Evolutionary conservation across 768 basidiomycete genomes (phyloP).

Genomic region (Rhodotorula kratochvilovae): DNA sequence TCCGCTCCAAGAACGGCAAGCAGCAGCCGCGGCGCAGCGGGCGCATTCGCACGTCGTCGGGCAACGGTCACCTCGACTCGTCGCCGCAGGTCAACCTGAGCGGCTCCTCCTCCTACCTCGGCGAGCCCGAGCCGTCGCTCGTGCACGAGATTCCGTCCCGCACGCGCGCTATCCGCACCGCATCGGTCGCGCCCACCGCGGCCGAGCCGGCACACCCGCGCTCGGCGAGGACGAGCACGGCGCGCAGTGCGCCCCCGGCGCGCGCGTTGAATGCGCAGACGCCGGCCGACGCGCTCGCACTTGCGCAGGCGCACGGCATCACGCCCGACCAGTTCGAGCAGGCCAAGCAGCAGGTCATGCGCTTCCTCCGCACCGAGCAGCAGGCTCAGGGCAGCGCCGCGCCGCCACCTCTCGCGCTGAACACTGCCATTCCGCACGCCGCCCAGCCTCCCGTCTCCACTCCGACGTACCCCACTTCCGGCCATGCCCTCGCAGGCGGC

Average conservation of each 20-base stretch:
- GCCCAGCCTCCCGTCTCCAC: background rate
- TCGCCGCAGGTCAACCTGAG: slow-evolving; percentile 4
- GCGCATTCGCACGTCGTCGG: slow-evolving; percentile 23
- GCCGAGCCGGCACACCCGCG: background rate
- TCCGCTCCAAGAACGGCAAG: background rate
- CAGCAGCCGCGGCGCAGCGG: slow-evolving; percentile 17
- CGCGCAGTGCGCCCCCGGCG: background rate
- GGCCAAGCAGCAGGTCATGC: slow-evolving; percentile 23
- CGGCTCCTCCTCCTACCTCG: background rate
- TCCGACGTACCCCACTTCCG: background rate
- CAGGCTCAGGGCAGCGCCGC: background rate
- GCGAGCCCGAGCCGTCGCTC: background rate
- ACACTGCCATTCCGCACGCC: background rate
- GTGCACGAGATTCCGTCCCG: background rate
- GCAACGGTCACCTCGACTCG: slow-evolving; percentile 6
- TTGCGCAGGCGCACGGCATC: slow-evolving; percentile 23
- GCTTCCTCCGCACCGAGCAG: slow-evolving; percentile 12
- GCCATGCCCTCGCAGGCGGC: background rate
- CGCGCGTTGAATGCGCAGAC: background rate
- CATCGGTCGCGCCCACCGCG: background rate
- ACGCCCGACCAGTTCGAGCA: slow-evolving; percentile 29
- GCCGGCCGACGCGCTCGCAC: background rate
- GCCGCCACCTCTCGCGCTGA: background rate
- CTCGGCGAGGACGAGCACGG: background rate
- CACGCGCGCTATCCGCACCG: no score